Evolutionary conservation across 768 basidiomycete genomes (phyloP).

Genomic region (Infundibulicybe gibba): DNA sequence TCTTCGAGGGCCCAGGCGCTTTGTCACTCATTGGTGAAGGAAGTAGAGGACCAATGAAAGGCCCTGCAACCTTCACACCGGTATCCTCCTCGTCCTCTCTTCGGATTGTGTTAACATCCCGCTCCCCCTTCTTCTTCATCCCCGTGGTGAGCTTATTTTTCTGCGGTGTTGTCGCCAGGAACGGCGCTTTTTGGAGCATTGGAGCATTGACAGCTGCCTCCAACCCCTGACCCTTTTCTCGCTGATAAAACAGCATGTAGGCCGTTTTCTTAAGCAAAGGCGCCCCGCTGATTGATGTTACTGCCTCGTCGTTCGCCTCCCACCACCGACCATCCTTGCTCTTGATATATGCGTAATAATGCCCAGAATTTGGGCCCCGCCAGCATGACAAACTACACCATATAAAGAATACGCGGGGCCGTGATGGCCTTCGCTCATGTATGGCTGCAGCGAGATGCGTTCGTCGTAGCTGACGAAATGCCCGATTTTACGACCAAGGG

Average conservation of each 20-base stretch:
- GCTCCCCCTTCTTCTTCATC: conserved; percentile 45
- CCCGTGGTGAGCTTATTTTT: conserved; percentile 42
- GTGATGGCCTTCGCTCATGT: conserved; percentile 80
- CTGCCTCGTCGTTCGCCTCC: conserved; percentile 92
- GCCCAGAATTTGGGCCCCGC: conserved; percentile 93
- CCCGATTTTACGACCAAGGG: conserved; percentile 82
- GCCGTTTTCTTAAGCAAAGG: conserved; percentile 74
- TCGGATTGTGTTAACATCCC: conserved; percentile 10
- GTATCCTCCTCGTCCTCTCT: conserved; percentile 42
- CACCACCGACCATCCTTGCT: conserved; percentile 70
- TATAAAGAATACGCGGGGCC: conserved; percentile 84
- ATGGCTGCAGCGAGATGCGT: conserved; percentile 62
- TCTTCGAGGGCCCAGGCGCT: conserved; percentile 10
- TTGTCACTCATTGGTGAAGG: conserved; percentile 32
- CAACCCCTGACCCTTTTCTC: conserved; percentile 71
- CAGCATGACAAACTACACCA: conserved; percentile 91
- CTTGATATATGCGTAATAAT: conserved; percentile 88
- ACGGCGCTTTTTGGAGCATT: conserved; percentile 10
- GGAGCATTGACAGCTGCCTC: conserved; percentile 53
- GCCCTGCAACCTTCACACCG: conserved; percentile 42
- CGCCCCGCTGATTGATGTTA: conserved; percentile 36
- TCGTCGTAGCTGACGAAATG: conserved; percentile 80
- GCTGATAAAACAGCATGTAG: conserved; percentile 91
- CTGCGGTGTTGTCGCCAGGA: conserved; percentile 12
- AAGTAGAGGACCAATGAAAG: conserved; percentile 66